A percentile compares a stretch with the other conserved stretches of the same genome.
These are phyloP conservation scores for Tetrapisispora phaffii DNA, from an alignment of 805 yeast genomes.

Conservation along the genomic window DNA sequence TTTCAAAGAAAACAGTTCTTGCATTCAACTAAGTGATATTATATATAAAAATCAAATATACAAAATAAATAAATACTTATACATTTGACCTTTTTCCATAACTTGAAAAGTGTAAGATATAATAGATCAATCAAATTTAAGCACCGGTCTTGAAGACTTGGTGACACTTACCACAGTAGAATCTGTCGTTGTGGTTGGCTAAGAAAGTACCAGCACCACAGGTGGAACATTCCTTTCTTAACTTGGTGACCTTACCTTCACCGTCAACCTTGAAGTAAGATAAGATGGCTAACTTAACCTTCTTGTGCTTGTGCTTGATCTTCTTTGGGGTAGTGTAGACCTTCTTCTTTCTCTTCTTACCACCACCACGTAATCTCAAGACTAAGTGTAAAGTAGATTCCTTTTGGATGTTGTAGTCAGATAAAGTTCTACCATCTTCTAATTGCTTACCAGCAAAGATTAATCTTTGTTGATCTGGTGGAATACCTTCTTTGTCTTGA, in stretches of 20 bases:
- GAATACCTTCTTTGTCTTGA: slow-evolving; percentile 96
- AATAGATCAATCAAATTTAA: slow-evolving; percentile 7
- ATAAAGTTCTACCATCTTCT: slow-evolving; percentile 91
- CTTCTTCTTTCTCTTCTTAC: slow-evolving; percentile 99
- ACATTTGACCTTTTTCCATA: slow-evolving; percentile 2
- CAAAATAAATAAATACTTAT: slow-evolving; percentile 4
- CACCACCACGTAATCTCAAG: slow-evolving; percentile 97
- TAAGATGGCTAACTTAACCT: slow-evolving; percentile 97
- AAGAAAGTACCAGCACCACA: slow-evolving; percentile 99
- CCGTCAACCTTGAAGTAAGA: slow-evolving; percentile 98
- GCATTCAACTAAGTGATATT: background rate
- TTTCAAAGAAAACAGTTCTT: background rate
- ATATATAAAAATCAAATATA: background rate
- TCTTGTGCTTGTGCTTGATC: slow-evolving; percentile 99
- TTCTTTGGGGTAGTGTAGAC: slow-evolving; percentile 99
- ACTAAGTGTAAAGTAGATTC: slow-evolving; percentile 95
- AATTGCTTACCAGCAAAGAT: slow-evolving; percentile 97
- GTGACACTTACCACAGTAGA: slow-evolving; percentile 99
- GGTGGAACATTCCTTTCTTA: slow-evolving; percentile 95
- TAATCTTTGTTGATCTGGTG: slow-evolving; percentile 95
- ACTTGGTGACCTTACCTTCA: slow-evolving; percentile 97
- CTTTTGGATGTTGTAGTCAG: slow-evolving; percentile 97
- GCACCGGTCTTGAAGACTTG: slow-evolving; percentile 60
- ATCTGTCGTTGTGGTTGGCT: slow-evolving; percentile 98
- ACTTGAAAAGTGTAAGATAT: background rate